Evolutionary conservation across 1,139 yeast species (phyloP).

Genomic region (Debaryomyces psychrophilus): DNA sequence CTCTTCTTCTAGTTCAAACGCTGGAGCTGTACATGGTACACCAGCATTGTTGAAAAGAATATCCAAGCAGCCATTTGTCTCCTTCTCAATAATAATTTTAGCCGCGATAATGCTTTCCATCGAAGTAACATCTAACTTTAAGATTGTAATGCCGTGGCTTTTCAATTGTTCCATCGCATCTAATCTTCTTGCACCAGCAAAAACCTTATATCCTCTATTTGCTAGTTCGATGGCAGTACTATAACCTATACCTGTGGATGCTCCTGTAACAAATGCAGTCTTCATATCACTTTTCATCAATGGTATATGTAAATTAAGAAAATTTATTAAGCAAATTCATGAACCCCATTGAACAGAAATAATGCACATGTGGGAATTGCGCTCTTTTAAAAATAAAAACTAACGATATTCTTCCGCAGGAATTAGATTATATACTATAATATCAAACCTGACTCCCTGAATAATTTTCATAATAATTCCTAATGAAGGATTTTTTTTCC

Average conservation of each 20-base stretch:
- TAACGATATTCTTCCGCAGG: too few relatives aligned
- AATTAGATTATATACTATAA: too few relatives aligned
- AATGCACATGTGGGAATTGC: too few relatives aligned
- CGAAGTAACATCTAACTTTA: conserved; percentile 44
- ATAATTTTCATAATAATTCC: too few relatives aligned
- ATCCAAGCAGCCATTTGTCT: conserved; percentile 22
- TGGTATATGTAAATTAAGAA: background rate
- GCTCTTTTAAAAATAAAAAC: too few relatives aligned
- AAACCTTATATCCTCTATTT: conserved; percentile 31
- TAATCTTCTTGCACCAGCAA: conserved; percentile 66
- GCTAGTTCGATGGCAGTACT: conserved; percentile 31
- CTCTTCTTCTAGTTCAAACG: conserved; percentile 24
- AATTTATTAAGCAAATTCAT: background rate
- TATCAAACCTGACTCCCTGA: too few relatives aligned
- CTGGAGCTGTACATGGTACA: conserved; percentile 19
- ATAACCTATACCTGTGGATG: conserved; percentile 43
- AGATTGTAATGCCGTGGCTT: conserved; percentile 29
- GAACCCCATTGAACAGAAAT: background rate
- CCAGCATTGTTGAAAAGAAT: conserved; percentile 27
- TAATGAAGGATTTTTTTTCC: too few relatives aligned
- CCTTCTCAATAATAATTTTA: conserved; percentile 27
- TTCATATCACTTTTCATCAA: conserved; percentile 12
- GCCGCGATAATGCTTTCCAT: conserved; percentile 47
- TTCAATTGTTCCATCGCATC: conserved; percentile 54
- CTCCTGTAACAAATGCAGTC: conserved; percentile 34